Conservation (phyloP, 2,329 filamentous ascomycete species). For the Claviceps maximensis region DNA sequence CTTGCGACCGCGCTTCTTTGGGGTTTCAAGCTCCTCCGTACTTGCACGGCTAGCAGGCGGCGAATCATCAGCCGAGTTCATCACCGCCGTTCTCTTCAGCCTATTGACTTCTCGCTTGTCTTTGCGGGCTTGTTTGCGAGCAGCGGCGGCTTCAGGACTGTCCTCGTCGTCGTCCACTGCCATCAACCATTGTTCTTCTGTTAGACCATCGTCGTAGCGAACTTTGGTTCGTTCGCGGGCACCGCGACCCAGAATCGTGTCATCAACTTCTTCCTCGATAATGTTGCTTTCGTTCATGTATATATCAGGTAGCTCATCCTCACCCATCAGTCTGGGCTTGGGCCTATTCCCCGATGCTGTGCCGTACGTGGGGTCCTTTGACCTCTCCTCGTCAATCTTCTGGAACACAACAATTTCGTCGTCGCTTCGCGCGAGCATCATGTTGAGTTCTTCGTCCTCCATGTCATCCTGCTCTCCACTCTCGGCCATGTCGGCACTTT, state of each 20-base stretch:
- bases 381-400: constrained; percentile 65
- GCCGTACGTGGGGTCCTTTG: constrained; percentile 57
- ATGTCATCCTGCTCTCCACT: constrained; percentile 79
- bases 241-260: constrained; percentile 67
- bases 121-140: constrained; percentile 74
- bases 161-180: constrained; percentile 96
- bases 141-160: constrained; percentile 80
- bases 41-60: constrained; percentile 69
- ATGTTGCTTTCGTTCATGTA: constrained; percentile 81
- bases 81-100: constrained; percentile 38
- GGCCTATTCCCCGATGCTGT: constrained; percentile 46
- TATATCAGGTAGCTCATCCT: constrained; percentile 84
- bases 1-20: constrained; percentile 78
- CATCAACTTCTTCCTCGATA: constrained; percentile 64
- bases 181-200: constrained; percentile 97
- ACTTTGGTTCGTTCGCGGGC: constrained; percentile 90
- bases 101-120: constrained; percentile 70
- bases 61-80: constrained; percentile 45
- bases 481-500: constrained; percentile 62
- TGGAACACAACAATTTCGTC: constrained; percentile 69
- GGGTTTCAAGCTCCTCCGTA: constrained; percentile 63
- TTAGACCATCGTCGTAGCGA: constrained; percentile 92
- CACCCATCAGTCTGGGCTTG: constrained; percentile 68
- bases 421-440: constrained; percentile 83
- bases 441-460: constrained; percentile 94